Conservation (phyloP, 495 filamentous ascomycete genomes). For the Hyaloscypha variabilis region DNA sequence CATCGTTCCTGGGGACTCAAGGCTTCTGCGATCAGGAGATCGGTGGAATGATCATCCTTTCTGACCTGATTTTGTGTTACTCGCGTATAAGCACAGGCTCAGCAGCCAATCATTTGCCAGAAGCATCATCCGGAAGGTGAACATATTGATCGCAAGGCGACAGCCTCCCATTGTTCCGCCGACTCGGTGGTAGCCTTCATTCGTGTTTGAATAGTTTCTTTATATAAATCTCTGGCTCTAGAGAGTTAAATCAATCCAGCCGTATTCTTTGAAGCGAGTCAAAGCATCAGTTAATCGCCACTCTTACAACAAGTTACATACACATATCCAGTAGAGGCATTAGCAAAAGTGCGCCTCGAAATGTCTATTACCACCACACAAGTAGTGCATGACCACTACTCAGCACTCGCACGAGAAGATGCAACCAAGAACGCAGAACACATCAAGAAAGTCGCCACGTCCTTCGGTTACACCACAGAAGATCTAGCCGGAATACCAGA, state of each 20-base stretch:
- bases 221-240: neutral
- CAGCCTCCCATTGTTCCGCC: neutral
- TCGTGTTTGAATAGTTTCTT: too few relatives aligned
- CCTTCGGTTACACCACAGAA: constrained; percentile 61
- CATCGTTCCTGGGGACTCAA: neutral
- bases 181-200: neutral
- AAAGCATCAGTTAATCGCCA: too few relatives aligned
- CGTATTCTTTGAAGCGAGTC: too few relatives aligned
- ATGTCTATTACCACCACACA: neutral
- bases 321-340: neutral
- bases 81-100: too few relatives aligned
- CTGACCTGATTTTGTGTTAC: neutral
- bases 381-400: neutral
- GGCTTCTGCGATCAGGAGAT: neutral
- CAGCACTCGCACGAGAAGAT: neutral
- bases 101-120: neutral
- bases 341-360: neutral
- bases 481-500: constrained; percentile 58
- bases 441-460: constrained; percentile 47
- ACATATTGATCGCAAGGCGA: too few relatives aligned
- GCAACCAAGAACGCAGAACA: neutral
- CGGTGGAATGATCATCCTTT: neutral
- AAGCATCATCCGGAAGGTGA: neutral
- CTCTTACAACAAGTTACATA: neutral
- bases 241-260: too few relatives aligned